Evolutionary conservation across 2,329 filamentous ascomycete species (phyloP).

Genomic region (Phyllosticta citriasiana): DNA sequence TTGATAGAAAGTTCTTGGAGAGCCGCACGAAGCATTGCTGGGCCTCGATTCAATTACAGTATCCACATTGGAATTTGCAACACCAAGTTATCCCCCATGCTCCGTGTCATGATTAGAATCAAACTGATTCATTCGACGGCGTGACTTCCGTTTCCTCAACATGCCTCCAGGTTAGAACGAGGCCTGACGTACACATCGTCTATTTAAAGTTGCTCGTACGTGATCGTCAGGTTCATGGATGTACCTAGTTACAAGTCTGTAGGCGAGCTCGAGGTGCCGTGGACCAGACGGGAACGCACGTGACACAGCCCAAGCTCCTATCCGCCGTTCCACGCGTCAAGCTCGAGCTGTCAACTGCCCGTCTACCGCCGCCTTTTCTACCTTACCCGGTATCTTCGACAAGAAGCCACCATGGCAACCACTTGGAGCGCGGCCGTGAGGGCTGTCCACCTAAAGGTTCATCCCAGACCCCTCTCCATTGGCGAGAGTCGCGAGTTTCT

Average conservation of each 20-base stretch:
- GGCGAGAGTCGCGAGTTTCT: conserved; percentile 41
- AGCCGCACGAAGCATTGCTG: too few relatives aligned
- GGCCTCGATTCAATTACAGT: too few relatives aligned
- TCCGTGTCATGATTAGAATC: neutral
- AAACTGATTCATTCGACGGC: neutral
- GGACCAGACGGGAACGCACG: neutral
- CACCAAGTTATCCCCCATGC: too few relatives aligned
- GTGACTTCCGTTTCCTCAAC: neutral
- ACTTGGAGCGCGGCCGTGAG: conserved; percentile 19
- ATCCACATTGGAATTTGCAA: too few relatives aligned
- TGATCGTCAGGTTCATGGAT: neutral
- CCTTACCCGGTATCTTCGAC: neutral
- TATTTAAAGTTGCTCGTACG: neutral
- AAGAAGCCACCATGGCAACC: neutral
- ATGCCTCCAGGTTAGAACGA: neutral
- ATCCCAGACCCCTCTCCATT: conserved; percentile 37
- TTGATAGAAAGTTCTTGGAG: too few relatives aligned
- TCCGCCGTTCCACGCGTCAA: neutral
- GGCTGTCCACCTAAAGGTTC: conserved; percentile 37
- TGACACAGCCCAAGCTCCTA: neutral
- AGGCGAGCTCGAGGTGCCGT: neutral
- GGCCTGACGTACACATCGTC: neutral
- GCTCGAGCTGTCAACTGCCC: neutral
- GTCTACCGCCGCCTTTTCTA: neutral
- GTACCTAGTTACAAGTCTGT: neutral